Percentiles rank a stretch among this genome's conserved stretches.
Conservation (phyloP, 306 rosid genomes). For the Cicer pinnatifidum region DNA sequence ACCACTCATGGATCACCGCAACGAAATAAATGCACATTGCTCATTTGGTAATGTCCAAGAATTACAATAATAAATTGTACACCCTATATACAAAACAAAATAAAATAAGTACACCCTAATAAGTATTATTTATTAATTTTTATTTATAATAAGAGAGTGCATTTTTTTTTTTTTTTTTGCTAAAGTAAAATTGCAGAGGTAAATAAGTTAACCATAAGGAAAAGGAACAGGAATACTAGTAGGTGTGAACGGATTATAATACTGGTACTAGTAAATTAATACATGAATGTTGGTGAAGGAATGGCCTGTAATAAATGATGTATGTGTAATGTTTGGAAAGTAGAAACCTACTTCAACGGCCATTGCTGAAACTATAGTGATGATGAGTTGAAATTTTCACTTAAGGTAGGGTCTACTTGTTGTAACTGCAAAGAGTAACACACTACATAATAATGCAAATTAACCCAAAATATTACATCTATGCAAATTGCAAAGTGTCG, state of each 20-base stretch:
- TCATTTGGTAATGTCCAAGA: not conserved
- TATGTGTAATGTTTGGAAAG: constrained; percentile 19
- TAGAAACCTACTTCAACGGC: constrained; percentile 46
- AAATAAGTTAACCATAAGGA: constrained; percentile 8
- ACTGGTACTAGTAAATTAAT: not conserved
- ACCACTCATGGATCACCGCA: constrained; percentile 37
- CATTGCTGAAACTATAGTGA: constrained; percentile 2
- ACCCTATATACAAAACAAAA: not conserved
- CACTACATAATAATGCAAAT: constrained; percentile 37
- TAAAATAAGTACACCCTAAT: too few species aligned
- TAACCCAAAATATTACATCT: constrained; percentile 51
- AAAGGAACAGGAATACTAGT: constrained; percentile 29
- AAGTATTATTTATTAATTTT: too few species aligned
- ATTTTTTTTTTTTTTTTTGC: not conserved
- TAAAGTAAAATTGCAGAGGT: constrained; percentile 8
- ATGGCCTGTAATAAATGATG: constrained; percentile 40
- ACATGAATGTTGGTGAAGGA: constrained; percentile 33
- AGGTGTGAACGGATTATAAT: not conserved
- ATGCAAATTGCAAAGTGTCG: constrained; percentile 53
- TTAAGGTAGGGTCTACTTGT: constrained; percentile 35
- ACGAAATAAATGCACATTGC: constrained; percentile 6
- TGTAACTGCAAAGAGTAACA: not conserved
- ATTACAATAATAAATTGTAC: constrained; percentile 4
- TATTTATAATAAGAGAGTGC: too few species aligned
- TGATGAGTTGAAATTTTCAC: not conserved